Base-by-base conservation (phyloP, 345 rosid genomes). In the Bruguiera sexangula region DNA sequence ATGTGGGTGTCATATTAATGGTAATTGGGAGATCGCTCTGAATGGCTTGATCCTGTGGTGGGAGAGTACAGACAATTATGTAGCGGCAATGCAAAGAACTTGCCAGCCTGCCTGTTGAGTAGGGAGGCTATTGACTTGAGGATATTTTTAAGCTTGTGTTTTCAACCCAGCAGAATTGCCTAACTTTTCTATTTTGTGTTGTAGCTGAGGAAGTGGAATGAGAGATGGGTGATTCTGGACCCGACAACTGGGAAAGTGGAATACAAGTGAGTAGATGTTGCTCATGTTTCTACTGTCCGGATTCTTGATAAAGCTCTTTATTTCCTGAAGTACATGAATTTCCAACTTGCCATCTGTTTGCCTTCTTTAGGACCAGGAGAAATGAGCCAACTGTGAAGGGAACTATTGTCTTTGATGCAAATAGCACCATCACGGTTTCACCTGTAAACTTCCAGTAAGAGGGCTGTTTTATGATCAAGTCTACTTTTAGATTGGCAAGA, bases 191-290 rank as follows among this genome's bases (percentile, higher is more conserved):
- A 11, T 52, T 18, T 27, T 65, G 48, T 21, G 0, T 62, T 73
- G 60, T 70, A 90, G 99, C 79, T 92, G 82, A 85, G 93, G 75
- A 96, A 96, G 81, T 96, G 99, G 99, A 96, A 96, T 24, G 99
- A 92, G 71, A 74, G 99, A 39, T 96, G 99, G 99, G 90, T 90
- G 46, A 92, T 89, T 67, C 87, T 96, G 55, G 98, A 96, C 74
- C 99, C 99, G 4, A 96, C 99, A 1, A 96, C 95, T 1, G 97
- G 98, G 67, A 90, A 85, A 80, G 89, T 92, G 96, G 98, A 95
- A 67, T 93, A 92, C 81, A 92, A 89, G 96, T 92, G 74, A 76
- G 96, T 83, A 2, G 55, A 57, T 43, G 50, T 13, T 43, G 50
- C 50, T 3, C 50, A 3, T 29, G 10, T 69, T 46, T 66, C 52